Percentiles rank a stretch among this genome's conserved stretches.
Evolutionary conservation across 139 green algal species (phyloP).

Genomic region (Zygnema circumcarinatum): DNA sequence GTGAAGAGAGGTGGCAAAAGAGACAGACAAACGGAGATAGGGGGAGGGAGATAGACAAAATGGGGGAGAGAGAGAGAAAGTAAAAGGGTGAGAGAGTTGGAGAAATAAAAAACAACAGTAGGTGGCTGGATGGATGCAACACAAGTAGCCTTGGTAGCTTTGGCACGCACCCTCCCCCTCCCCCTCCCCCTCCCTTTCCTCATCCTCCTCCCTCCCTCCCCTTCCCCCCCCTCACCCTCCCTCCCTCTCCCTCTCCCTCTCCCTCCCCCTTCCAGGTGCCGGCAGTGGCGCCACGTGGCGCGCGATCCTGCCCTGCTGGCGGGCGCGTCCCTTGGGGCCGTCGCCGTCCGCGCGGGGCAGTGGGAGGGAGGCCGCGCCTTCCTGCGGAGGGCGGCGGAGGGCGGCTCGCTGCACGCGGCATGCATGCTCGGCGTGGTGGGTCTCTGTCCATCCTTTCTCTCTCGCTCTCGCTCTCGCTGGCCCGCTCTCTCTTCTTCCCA

Average conservation of each 20-base stretch:
- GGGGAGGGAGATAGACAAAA: neutral
- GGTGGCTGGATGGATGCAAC: too few relatives aligned
- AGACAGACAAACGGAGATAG: too few relatives aligned
- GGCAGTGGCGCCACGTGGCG: neutral
- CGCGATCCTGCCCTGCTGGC: conserved; percentile 2
- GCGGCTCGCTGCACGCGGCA: conserved; percentile 24
- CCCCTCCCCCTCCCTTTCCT: too few relatives aligned
- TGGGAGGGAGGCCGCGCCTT: conserved; percentile 24
- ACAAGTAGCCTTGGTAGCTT: neutral
- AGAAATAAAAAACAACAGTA: neutral
- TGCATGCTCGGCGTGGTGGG: conserved; percentile 46
- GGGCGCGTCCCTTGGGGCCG: conserved; percentile 2
- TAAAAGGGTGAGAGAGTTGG: neutral
- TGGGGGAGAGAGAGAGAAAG: neutral
- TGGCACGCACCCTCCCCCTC: too few relatives aligned
- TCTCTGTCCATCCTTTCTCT: too few relatives aligned
- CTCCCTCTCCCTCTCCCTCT: neutral
- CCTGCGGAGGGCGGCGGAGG: conserved; percentile 1
- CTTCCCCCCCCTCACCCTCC: too few relatives aligned
- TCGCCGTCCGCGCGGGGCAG: conserved; percentile 28
- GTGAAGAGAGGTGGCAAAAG: too few relatives aligned
- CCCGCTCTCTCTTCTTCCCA: too few relatives aligned
- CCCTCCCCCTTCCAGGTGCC: too few relatives aligned
- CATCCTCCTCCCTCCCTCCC: too few relatives aligned
- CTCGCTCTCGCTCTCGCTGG: too few relatives aligned